These are phyloP conservation scores for Suhomyces canberraensis DNA, from an alignment of 805 yeast species.

Conservation along the genomic window DNA sequence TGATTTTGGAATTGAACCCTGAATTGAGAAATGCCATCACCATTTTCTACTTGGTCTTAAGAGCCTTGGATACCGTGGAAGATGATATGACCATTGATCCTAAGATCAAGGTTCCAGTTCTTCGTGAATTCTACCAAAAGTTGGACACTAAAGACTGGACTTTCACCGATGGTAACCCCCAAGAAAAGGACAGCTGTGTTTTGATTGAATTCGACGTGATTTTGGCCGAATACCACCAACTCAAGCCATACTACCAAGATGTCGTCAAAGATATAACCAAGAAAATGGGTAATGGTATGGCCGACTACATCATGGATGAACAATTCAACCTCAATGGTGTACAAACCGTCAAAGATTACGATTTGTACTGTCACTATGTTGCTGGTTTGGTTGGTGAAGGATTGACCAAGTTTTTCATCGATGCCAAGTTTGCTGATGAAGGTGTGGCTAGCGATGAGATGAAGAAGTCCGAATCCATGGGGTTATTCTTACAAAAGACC, in stretches of 20 bases:
- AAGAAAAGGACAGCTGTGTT: slow-evolving; percentile 79
- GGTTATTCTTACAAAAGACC: slow-evolving; percentile 90
- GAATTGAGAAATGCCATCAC: slow-evolving; percentile 77
- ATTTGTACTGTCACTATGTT: slow-evolving; percentile 91
- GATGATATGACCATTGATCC: slow-evolving; percentile 90
- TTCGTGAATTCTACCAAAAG: slow-evolving; percentile 64
- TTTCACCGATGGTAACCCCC: slow-evolving; percentile 67
- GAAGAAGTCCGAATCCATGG: slow-evolving; percentile 79
- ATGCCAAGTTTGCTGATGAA: slow-evolving; percentile 66
- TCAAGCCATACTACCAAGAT: slow-evolving; percentile 73
- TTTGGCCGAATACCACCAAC: slow-evolving; percentile 64
- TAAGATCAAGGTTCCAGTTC: slow-evolving; percentile 65
- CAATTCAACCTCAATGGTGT: slow-evolving; percentile 79
- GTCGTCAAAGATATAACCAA: slow-evolving; percentile 73
- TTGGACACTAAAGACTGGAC: slow-evolving; percentile 73
- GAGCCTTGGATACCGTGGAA: slow-evolving; percentile 94
- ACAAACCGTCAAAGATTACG: slow-evolving; percentile 73
- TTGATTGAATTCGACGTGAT: slow-evolving; percentile 74
- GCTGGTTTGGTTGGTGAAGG: slow-evolving; percentile 99
- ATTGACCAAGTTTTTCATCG: slow-evolving; percentile 73
- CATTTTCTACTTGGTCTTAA: slow-evolving; percentile 79
- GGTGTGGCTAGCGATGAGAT: slow-evolving; percentile 48
- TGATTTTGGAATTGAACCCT: slow-evolving; percentile 86
- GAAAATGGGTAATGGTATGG: slow-evolving; percentile 98
- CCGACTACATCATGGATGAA: slow-evolving; percentile 78